Conservation (phyloP, 305 asterid genomes). For the Fraxinus platypoda region DNA sequence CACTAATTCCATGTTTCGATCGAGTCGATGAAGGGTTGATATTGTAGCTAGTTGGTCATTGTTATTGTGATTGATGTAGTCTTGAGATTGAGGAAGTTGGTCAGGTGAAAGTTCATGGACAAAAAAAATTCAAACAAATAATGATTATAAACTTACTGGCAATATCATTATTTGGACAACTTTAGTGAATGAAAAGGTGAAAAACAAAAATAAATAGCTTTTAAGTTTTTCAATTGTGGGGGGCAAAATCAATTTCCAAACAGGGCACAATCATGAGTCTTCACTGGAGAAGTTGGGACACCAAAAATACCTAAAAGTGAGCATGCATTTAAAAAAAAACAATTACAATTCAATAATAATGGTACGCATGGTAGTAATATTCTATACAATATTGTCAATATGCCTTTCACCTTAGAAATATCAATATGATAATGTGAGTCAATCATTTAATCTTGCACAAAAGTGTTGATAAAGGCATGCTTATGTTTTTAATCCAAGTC, state of each 20-base stretch:
- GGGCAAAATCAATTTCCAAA: slow-evolving; percentile 44
- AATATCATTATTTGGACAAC: slow-evolving; percentile 28
- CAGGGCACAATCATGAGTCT: slow-evolving; percentile 28
- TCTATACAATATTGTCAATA: background rate
- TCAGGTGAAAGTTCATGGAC: slow-evolving; percentile 25
- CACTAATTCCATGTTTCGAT: background rate
- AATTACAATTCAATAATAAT: background rate
- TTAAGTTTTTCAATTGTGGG: slow-evolving; percentile 32
- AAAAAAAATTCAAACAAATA: slow-evolving; percentile 39
- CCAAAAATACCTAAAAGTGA: slow-evolving; percentile 1
- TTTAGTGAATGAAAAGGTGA: background rate
- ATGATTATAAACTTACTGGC: slow-evolving; percentile 41
- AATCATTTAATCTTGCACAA: background rate
- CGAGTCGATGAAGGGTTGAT: background rate
- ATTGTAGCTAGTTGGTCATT: background rate
- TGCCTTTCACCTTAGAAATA: background rate
- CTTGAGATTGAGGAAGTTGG: slow-evolving; percentile 28
- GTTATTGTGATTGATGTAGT: slow-evolving; percentile 1
- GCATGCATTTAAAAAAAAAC: slow-evolving; percentile 6
- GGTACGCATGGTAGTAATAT: background rate
- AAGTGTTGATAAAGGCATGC: background rate
- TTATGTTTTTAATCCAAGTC: background rate
- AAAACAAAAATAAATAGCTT: slow-evolving; percentile 25
- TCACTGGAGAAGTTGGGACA: slow-evolving; percentile 15
- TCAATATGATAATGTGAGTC: background rate